These are phyloP conservation scores for Microsporum ferrugineum DNA, from an alignment of 2,329 filamentous ascomycete genomes.

Conservation along the genomic window DNA sequence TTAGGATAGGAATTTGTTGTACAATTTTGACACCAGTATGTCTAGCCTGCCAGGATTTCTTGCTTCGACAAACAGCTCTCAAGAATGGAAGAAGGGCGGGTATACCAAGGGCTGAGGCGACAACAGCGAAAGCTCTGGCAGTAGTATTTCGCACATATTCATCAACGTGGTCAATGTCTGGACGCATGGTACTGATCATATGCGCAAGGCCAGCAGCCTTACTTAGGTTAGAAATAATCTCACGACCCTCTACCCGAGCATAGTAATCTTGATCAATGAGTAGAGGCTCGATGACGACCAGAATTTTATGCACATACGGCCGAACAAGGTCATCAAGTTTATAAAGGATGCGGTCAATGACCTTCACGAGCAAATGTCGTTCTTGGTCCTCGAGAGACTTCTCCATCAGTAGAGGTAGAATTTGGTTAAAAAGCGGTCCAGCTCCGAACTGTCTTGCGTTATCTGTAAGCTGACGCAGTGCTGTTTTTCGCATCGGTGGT, in stretches of 20 bases:
- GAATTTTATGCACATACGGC: slow-evolving; percentile 93
- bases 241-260: slow-evolving; percentile 90
- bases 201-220: slow-evolving; percentile 94
- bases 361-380: slow-evolving; percentile 94
- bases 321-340: slow-evolving; percentile 95
- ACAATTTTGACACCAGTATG: slow-evolving; percentile 99
- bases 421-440: slow-evolving; percentile 90
- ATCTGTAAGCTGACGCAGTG: slow-evolving; percentile 89
- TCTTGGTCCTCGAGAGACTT: slow-evolving; percentile 96
- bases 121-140: slow-evolving; percentile 89
- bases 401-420: slow-evolving; percentile 93
- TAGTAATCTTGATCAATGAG: slow-evolving; percentile 99
- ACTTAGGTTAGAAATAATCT: slow-evolving; percentile 95
- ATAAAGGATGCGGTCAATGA: slow-evolving; percentile 96
- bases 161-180: slow-evolving; percentile 95
- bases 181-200: slow-evolving; percentile 99
- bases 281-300: slow-evolving; percentile 97
- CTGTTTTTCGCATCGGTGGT: slow-evolving; percentile 96
- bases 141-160: slow-evolving; percentile 98
- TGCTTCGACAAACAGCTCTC: slow-evolving; percentile 88
- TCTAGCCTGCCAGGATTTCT: slow-evolving; percentile 97
- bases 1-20: slow-evolving; percentile 95
- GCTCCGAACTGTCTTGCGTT: slow-evolving; percentile 95
- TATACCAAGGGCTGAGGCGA: slow-evolving; percentile 90
- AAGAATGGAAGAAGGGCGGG: slow-evolving; percentile 90